Percentiles rank a stretch among this genome's conserved stretches.
phyloP scores from a whole-genome alignment of 1,284 basidiomycete species.

The Chiua sp. region DNA sequence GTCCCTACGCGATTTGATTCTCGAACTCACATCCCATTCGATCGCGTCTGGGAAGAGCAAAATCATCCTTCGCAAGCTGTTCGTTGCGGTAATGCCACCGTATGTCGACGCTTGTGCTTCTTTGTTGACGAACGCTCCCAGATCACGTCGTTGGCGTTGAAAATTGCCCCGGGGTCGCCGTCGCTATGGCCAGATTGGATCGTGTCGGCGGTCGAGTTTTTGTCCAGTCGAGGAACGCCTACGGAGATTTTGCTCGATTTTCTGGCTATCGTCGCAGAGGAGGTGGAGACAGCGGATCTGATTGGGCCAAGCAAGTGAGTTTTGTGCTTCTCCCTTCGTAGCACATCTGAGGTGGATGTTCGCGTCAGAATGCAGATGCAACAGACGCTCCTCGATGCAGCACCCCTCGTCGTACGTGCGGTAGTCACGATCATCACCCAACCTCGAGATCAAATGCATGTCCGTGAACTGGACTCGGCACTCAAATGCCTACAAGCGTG shows the following conservation, averaged over 20 bases:
- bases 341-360: slow-evolving; percentile 12
- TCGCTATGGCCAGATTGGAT: slow-evolving; percentile 80
- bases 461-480: slow-evolving; percentile 65
- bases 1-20: slow-evolving; percentile 20
- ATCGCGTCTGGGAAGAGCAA: slow-evolving; percentile 20
- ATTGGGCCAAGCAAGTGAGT: slow-evolving; percentile 76
- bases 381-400: slow-evolving; percentile 65
- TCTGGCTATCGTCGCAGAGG: slow-evolving; percentile 84
- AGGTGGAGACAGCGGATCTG: slow-evolving; percentile 76
- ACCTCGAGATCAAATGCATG: slow-evolving; percentile 29
- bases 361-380: slow-evolving; percentile 61
- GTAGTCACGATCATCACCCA: slow-evolving; percentile 58
- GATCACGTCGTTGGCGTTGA: slow-evolving; percentile 78
- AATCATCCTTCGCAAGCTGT: slow-evolving; percentile 84
- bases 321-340: slow-evolving; percentile 5
- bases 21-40: slow-evolving; percentile 53
- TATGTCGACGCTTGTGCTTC: neutral
- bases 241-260: slow-evolving; percentile 75
- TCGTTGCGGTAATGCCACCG: slow-evolving; percentile 62
- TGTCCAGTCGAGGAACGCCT: slow-evolving; percentile 61
- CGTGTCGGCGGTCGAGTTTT: slow-evolving; percentile 55
- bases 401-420: slow-evolving; percentile 71
- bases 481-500: slow-evolving; percentile 83
- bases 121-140: slow-evolving; percentile 32
- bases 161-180: slow-evolving; percentile 57